Conservation (phyloP, 345 rosid species). For the Excoecaria cochinchinensis region DNA sequence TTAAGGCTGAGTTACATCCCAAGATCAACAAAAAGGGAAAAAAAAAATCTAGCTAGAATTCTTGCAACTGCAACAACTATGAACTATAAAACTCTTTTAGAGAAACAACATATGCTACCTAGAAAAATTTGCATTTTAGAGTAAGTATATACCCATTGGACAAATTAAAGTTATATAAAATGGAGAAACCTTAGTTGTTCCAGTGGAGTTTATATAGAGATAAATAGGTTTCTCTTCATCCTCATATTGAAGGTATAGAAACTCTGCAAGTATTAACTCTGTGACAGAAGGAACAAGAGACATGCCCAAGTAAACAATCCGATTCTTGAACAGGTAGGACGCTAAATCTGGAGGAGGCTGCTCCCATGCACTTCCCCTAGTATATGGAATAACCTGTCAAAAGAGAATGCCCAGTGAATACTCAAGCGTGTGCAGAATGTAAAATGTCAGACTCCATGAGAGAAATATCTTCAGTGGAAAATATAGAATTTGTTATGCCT, state of each 20-base stretch:
- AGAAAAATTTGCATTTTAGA: neutral
- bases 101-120: neutral
- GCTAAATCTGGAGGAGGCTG: constrained; percentile 96
- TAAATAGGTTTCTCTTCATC: constrained; percentile 82
- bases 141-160: neutral
- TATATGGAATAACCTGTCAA: constrained; percentile 79
- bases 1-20: neutral
- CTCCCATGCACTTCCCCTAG: constrained; percentile 70
- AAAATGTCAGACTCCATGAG: neutral
- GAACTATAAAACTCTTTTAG: neutral
- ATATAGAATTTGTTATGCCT: neutral
- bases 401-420: neutral
- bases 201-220: constrained; percentile 90
- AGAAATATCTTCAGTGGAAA: neutral
- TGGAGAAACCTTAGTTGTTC: constrained; percentile 72
- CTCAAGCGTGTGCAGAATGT: neutral
- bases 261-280: constrained; percentile 75
- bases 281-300: constrained; percentile 89
- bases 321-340: constrained; percentile 70
- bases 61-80: neutral
- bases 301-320: constrained; percentile 95
- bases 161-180: constrained; percentile 12
- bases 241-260: constrained; percentile 89
- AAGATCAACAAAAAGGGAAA: neutral
- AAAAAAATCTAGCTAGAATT: neutral